These are phyloP conservation scores for Isabelozyma rhagii DNA, from an alignment of 805 yeast species.

Conservation along the genomic window DNA sequence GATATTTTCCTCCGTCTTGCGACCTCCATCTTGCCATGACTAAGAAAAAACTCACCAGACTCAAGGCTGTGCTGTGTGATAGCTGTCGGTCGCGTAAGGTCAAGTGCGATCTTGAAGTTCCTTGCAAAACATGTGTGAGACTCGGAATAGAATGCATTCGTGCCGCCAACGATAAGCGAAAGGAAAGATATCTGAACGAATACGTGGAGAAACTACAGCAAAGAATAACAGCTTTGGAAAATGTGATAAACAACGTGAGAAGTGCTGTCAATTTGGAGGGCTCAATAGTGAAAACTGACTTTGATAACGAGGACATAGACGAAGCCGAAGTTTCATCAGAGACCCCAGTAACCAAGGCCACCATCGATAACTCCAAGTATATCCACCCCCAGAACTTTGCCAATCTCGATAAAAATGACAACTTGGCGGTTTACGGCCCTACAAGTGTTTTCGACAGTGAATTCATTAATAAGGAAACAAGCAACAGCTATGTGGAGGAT, in stretches of 20 bases:
- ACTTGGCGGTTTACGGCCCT: slow-evolving; percentile 42
- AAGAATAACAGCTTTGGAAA: slow-evolving; percentile 17
- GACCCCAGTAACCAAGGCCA: slow-evolving; percentile 1
- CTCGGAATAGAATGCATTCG: slow-evolving; percentile 44
- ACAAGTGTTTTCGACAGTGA: slow-evolving; percentile 41
- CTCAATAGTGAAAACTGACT: not conserved
- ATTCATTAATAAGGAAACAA: slow-evolving; percentile 13
- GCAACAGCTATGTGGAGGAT: slow-evolving; percentile 7
- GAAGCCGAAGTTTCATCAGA: not conserved
- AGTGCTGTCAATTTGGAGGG: not conserved
- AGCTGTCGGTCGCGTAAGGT: slow-evolving; percentile 42
- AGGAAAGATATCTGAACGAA: slow-evolving; percentile 46
- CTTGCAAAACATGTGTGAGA: slow-evolving; percentile 48
- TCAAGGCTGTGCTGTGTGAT: slow-evolving; percentile 22
- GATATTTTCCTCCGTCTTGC: not conserved
- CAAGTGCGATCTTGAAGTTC: slow-evolving; percentile 47
- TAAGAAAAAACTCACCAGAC: not conserved
- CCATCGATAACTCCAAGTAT: slow-evolving; percentile 1
- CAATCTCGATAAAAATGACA: slow-evolving; percentile 15
- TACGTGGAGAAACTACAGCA: slow-evolving; percentile 47
- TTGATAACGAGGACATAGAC: not conserved
- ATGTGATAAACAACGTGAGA: not conserved
- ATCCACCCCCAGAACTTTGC: not conserved
- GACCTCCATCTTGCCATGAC: not conserved
- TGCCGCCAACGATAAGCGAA: slow-evolving; percentile 47